Base-by-base conservation (phyloP, 2,329 filamentous ascomycete genomes). In the Dichotomopilus funicola region DNA sequence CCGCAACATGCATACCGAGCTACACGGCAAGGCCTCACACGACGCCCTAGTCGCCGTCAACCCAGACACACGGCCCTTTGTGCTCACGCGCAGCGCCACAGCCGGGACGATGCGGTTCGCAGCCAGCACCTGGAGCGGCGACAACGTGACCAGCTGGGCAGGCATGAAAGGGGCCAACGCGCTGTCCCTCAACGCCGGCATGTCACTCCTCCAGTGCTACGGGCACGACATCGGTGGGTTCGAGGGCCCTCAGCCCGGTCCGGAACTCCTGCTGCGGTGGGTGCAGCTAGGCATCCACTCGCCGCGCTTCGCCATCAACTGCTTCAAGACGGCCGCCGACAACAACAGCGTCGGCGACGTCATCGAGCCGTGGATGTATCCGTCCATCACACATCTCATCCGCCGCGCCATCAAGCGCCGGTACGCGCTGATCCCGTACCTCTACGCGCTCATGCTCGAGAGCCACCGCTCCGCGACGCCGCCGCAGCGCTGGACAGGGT, bases 271-370 rank as follows among this genome's bases (percentile, higher is more conserved):
- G 13, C 42, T 52, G 41, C 50, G 50, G 41, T 52, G 50, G 50
- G 50, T 52, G 50, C 50, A 52, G 50, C 42, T 52, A 19, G 50
- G 50, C 34, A 52, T 52, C 42, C 42, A 52, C 42, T 52, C 50
- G 50, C 50, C 50, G 42, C 50, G 50, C 34, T 52, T 52, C 36
- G 50, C 50, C 50, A 52, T 52, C 50, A 52, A 52, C 50, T 52
- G 50, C 42, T 52, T 52, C 50, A 52, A 52, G 35, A 52, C 50
- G 34, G 50, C 42, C 13, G 11, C 11, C 42, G 50, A 43, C 50
- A 43, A 52, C 50, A 52, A 52, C 50, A 45, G 42, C 13, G 50
- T 52, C 43, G 50, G 50, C 35, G 50, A 52, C 34, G 50, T 52
- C 42, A 52, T 52, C 35, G 50, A 52, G 50, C 50, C 50, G 9